A percentile compares a stretch with the other conserved stretches of the same genome.
phyloP scores from a whole-genome alignment of 345 rosid species.

The Gossypium bickii region DNA sequence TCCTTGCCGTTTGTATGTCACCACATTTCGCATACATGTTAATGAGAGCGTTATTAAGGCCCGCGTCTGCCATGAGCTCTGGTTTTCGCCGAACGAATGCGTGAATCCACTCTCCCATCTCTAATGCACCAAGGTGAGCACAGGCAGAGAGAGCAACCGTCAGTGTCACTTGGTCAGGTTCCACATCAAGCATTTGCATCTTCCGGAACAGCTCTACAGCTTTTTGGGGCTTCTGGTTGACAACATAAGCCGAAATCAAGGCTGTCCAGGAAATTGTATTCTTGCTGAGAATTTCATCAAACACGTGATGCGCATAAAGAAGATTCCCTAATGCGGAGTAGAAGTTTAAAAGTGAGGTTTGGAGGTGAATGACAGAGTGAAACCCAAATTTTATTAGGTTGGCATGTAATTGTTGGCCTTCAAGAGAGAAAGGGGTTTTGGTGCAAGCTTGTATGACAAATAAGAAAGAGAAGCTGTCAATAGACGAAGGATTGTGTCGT shows the following conservation, averaged over 20 bases:
- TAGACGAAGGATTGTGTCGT: slow-evolving; percentile 22
- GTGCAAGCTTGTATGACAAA: slow-evolving; percentile 34
- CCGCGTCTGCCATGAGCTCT: slow-evolving; percentile 22
- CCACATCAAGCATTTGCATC: slow-evolving; percentile 27
- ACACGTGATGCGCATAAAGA: slow-evolving; percentile 37
- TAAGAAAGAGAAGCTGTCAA: slow-evolving; percentile 36
- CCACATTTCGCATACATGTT: slow-evolving; percentile 43
- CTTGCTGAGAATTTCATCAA: slow-evolving; percentile 40
- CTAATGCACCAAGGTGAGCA: slow-evolving; percentile 37
- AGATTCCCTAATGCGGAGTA: slow-evolving; percentile 59
- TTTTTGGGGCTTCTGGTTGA: slow-evolving; percentile 17
- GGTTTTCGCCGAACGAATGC: slow-evolving; percentile 4
- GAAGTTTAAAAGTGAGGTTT: slow-evolving; percentile 59
- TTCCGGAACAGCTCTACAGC: slow-evolving; percentile 26
- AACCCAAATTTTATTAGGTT: slow-evolving; percentile 30
- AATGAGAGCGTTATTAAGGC: slow-evolving; percentile 29
- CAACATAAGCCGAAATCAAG: slow-evolving; percentile 31
- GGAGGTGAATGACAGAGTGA: slow-evolving; percentile 27
- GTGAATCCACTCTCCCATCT: slow-evolving; percentile 37
- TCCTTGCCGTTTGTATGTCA: slow-evolving; percentile 29
- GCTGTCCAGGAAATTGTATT: slow-evolving; percentile 29
- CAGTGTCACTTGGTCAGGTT: slow-evolving; percentile 33
- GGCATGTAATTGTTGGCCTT: slow-evolving; percentile 30
- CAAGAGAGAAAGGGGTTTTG: slow-evolving; percentile 22
- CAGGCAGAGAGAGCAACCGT: slow-evolving; percentile 37